Base-by-base conservation (phyloP, 2,329 filamentous ascomycete genomes). In the Monilinia fructicola region DNA sequence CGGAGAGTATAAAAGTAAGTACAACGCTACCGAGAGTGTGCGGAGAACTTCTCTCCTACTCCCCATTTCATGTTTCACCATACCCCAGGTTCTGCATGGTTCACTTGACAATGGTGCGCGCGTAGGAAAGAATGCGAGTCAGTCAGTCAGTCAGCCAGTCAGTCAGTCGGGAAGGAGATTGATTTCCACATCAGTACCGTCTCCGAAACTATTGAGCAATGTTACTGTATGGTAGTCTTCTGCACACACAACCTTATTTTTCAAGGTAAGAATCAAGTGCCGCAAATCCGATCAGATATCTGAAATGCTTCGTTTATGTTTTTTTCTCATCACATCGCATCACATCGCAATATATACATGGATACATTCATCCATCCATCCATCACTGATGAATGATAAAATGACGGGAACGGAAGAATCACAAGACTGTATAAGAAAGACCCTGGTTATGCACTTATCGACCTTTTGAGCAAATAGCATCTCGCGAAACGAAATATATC, bases 81-180 rank as follows among this genome's bases (percentile, higher is more conserved):
- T 40, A 40, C 58, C 58, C 58, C 58, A 26, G 58, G 46, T 52
- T 50, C n/a, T 40, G 53, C 31, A 40, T n/a, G 7, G 7, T 50
- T 12, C 56, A 60, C 26, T 48, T 46, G 44, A 21, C 16, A 46
- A 16, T 46, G 42, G 38, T 59, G 42, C 14, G 44, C 38, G 54
- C 31, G 23, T 44, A 26, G 35, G 23, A 21, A 58, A 10, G 40
- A 44, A 28, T 26, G 54, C 40, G 55, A 58, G 55, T 58, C 55
- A 58, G 55, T 58, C 18, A 60, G n/a, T 21, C 58, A 52, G n/a
- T 21, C 58, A 52, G 54, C 40, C 40, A 58, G 55, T 58, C 55
- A 58, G 55, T 58, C 18, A 60, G n/a, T 21, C 58, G n/a, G n/a
- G n/a, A n/a, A 52, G 58, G 58, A 61, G 58, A 61, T 61, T 9